These are phyloP conservation scores for Aspergillus sp. DNA, from an alignment of 2,329 filamentous ascomycete genomes.

Conservation along the genomic window DNA sequence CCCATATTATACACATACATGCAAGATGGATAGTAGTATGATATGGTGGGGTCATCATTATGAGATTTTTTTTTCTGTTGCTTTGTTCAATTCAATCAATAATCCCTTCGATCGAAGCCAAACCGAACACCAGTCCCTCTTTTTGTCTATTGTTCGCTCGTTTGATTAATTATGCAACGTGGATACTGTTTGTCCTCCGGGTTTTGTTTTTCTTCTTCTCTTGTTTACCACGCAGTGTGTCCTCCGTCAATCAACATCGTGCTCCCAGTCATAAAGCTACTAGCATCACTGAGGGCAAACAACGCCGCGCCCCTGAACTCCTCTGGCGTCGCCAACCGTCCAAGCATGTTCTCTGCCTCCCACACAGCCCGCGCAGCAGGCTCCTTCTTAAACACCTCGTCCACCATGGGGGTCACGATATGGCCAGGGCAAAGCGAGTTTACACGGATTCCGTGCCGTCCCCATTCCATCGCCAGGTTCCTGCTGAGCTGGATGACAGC, in stretches of 20 bases:
- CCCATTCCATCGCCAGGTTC: constrained; percentile 56
- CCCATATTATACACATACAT: not conserved
- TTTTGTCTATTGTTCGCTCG: too few species aligned
- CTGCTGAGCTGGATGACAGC: constrained; percentile 54
- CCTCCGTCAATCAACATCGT: constrained; percentile 72
- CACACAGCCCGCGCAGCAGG: constrained; percentile 57
- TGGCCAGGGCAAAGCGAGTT: constrained; percentile 57
- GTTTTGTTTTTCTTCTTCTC: too few species aligned
- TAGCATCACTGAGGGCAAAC: constrained; percentile 66
- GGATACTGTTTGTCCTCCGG: not conserved
- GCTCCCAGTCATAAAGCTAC: constrained; percentile 69
- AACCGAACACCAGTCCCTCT: not conserved
- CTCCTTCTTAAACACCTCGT: constrained; percentile 72
- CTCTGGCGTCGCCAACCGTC: constrained; percentile 55
- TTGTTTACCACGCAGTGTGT: constrained; percentile 54
- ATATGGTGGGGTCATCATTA: not conserved
- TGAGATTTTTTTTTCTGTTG: not conserved
- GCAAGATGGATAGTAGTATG: not conserved
- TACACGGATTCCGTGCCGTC: constrained; percentile 51
- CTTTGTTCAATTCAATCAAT: not conserved
- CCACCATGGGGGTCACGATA: constrained; percentile 71
- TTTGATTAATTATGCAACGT: not conserved
- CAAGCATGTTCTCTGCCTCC: constrained; percentile 53
- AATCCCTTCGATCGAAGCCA: too few species aligned
- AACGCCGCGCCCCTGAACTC: constrained; percentile 66